Percentiles rank a stretch among this genome's conserved stretches.
Evolutionary conservation across 2,329 filamentous ascomycete genomes (phyloP).

Genomic region (Diaporthe sp.): DNA sequence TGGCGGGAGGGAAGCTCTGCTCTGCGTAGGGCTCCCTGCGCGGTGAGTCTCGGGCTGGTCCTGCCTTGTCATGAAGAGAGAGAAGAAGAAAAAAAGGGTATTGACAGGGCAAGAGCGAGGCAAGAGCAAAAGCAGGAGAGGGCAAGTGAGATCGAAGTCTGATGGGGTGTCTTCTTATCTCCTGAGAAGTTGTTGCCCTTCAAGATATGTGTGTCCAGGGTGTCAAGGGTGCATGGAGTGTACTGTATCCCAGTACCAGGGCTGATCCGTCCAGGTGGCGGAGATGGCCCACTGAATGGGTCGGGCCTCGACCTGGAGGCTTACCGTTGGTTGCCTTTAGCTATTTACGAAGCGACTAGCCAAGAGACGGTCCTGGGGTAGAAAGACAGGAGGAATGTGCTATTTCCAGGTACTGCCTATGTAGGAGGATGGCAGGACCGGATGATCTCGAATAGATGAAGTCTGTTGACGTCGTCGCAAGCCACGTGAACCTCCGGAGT

Average conservation of each 20-base stretch:
- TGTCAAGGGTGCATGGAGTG: background rate
- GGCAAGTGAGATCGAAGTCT: background rate
- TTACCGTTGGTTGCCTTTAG: background rate
- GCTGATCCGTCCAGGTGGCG: slow-evolving; percentile 16
- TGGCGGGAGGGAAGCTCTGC: background rate
- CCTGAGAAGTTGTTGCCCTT: background rate
- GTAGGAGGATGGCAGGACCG: background rate
- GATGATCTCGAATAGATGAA: slow-evolving; percentile 19
- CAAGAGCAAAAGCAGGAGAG: background rate
- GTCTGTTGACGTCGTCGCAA: slow-evolving; percentile 1
- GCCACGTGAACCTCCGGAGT: slow-evolving; percentile 8
- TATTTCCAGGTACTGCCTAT: slow-evolving; percentile 13
- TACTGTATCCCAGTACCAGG: background rate
- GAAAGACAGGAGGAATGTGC: background rate
- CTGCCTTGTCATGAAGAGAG: slow-evolving; percentile 2
- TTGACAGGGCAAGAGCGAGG: background rate
- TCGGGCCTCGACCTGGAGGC: slow-evolving; percentile 16
- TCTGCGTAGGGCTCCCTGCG: background rate
- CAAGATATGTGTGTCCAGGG: slow-evolving; percentile 7
- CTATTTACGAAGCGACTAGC: background rate
- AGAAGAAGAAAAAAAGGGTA: background rate
- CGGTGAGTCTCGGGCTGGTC: background rate
- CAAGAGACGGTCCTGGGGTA: background rate
- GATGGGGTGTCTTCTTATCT: slow-evolving; percentile 2
- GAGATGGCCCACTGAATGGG: slow-evolving; percentile 25